phyloP scores from a whole-genome alignment of 208 protist genomes.

The Phytomonas francai region DNA sequence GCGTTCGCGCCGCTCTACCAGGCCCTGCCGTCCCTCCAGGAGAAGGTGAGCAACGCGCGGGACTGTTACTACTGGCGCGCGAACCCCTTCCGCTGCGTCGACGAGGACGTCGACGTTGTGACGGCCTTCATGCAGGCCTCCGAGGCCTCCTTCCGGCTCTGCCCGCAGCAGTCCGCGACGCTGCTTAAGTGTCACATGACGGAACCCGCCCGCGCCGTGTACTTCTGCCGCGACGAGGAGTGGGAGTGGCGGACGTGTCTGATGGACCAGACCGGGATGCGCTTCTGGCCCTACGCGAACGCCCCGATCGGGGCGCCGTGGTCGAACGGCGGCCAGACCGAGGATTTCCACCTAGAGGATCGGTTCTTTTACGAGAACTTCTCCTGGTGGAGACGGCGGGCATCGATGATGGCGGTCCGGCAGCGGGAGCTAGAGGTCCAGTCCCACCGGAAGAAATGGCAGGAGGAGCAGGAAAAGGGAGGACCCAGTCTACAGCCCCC shows the following conservation, averaged over 20 bases:
- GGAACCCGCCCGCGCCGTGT: constrained; percentile 80
- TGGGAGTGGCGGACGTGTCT: constrained; percentile 90
- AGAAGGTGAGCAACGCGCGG: constrained; percentile 43
- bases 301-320: constrained; percentile 71
- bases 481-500: constrained; percentile 23
- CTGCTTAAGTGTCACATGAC: constrained; percentile 91
- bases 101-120: constrained; percentile 74
- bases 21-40: constrained; percentile 71
- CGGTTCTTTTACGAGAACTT: constrained; percentile 88
- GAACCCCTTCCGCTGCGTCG: constrained; percentile 77
- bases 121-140: constrained; percentile 84
- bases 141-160: constrained; percentile 83
- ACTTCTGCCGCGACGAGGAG: constrained; percentile 88
- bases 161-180: constrained; percentile 84
- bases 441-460: constrained; percentile 64
- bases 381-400: constrained; percentile 73
- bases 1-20: constrained; percentile 86
- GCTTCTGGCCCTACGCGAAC: constrained; percentile 89
- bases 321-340: constrained; percentile 86
- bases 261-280: constrained; percentile 86
- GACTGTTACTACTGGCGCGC: constrained; percentile 90
- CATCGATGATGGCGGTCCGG: constrained; percentile 73
- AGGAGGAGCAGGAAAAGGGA: constrained; percentile 35
- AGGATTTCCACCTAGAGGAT: constrained; percentile 89
- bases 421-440: constrained; percentile 72